Base-by-base conservation (phyloP, 805 yeast genomes). In the Ogataea paradorogensis region DNA sequence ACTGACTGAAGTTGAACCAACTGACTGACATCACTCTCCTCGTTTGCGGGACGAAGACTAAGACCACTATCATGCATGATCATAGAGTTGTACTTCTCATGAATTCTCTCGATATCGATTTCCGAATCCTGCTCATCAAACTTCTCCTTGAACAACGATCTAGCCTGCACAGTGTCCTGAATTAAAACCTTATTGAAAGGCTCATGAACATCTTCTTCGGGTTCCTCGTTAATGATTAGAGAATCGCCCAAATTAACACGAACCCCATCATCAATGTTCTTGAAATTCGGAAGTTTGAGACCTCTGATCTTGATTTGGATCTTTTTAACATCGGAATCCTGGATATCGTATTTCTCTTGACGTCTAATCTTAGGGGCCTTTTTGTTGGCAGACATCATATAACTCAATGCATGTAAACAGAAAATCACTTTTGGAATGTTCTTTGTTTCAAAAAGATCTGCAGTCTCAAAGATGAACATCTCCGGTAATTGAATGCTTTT, bases 371-470 rank as follows among this genome's bases (percentile, higher is more conserved):
- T 63, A 1, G 90, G 86, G 5, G 82, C 80, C 14, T 65, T 63
- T 18, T 75, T 73, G 20, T 77, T 69, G 50, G 72, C 70, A 43
- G 82, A 73, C 40, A 93, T 69, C 58, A 87, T 77, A 50, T 77
- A 86, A 35, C 89, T 80, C 48, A 91, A 65, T 2, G 96, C 96
- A 65, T 91, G 96, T 26, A 93, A 63, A 51, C 97, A 90, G 62
- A 88, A 89, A 58, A 93, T 84, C 18, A 93, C 98, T 56, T 87
- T 90, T 11, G 98, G 98, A 15, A 90, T 76, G 56, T 91, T 85
- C 55, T 88, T 90, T 56, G 83, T 82, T 56, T 93, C 97, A 63
- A 89, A 93, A 26, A 93, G 70, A 62, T 93, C 99, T 3, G 95
- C 89, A 43, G 90, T 74, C 59, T 91, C 99, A 58, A 93, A 93